Base-by-base conservation (phyloP, 1,284 basidiomycete species). In the Apiotrichum gracile region DNA sequence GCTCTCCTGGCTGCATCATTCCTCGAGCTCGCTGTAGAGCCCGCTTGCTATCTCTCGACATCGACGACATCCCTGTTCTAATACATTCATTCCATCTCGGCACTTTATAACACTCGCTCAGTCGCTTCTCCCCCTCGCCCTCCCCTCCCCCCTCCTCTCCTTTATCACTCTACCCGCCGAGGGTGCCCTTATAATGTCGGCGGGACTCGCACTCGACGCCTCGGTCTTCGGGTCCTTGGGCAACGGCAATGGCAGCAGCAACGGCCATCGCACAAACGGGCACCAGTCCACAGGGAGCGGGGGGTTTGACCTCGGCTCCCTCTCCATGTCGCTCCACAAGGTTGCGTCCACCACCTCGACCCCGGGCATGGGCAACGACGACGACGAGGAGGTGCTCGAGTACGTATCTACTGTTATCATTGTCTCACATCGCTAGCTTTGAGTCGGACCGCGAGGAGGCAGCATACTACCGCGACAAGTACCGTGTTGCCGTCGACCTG, bases 401-500 rank as follows among this genome's bases (percentile, higher is more conserved):
- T 70, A 58, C 54, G 67, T 66, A 26, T 16, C 35, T n/a, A 14
- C 17, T 12, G 14, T 17, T n/a, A n/a, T n/a, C n/a, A n/a, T n/a
- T n/a, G n/a, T n/a, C 39, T 43, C 8, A 47, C 26, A 1, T 10
- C n/a, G 12, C 22, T 57, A 76, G 74, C 13, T 76, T 76, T 50
- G 68, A 73, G 40, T 72, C 71, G 5, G 59, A 66, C 10, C 64
- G 70, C 41, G 67, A 73, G 22, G 74, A 76, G 51, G 69, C 68
- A 5, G 63, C 62, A 7, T 86, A 91, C 74, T 93, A 88, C 84
- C 83, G 85, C 64, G 77, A 83, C 61, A 91, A 89, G 75, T 92
- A 91, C 73, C 81, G 86, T 70, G 86, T 90, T 74, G 85, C 87
- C 49, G 82, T 85, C 51, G 87, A 91, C 62, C 87, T 89, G 81